Evolutionary conservation across 2,329 filamentous ascomycete species (phyloP).

Genomic region (Graphiopsis chlorocephala): DNA sequence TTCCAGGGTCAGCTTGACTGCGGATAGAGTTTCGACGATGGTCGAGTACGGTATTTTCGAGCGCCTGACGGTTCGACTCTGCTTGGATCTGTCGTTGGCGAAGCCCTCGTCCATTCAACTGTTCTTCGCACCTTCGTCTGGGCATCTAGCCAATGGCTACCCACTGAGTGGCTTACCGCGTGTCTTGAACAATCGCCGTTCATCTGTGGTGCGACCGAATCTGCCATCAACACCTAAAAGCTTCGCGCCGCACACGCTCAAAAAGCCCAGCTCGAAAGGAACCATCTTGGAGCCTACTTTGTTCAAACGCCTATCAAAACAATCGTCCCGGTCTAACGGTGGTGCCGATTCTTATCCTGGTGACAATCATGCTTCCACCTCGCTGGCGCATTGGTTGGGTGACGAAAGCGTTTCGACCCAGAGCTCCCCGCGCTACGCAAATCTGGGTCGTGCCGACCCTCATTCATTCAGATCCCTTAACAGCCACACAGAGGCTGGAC

Average conservation of each 20-base stretch:
- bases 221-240: not conserved
- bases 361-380: not conserved
- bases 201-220: not conserved
- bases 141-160: too few relatives aligned
- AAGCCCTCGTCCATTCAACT: too few relatives aligned
- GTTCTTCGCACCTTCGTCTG: too few relatives aligned
- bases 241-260: not conserved
- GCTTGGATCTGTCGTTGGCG: too few relatives aligned
- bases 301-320: not conserved
- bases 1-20: too few relatives aligned
- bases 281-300: not conserved
- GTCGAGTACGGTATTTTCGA: too few relatives aligned
- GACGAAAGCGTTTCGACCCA: not conserved
- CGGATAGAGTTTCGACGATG: too few relatives aligned
- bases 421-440: not conserved
- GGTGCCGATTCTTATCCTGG: not conserved
- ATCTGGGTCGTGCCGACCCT: not conserved
- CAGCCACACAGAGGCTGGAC: not conserved
- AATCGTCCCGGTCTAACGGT: not conserved
- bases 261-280: not conserved
- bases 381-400: not conserved
- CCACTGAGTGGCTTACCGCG: too few relatives aligned
- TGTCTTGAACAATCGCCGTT: too few relatives aligned
- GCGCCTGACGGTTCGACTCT: too few relatives aligned
- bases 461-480: not conserved